Base-by-base conservation (phyloP, 73 alveolate species). In the Stentor roeselii region DNA sequence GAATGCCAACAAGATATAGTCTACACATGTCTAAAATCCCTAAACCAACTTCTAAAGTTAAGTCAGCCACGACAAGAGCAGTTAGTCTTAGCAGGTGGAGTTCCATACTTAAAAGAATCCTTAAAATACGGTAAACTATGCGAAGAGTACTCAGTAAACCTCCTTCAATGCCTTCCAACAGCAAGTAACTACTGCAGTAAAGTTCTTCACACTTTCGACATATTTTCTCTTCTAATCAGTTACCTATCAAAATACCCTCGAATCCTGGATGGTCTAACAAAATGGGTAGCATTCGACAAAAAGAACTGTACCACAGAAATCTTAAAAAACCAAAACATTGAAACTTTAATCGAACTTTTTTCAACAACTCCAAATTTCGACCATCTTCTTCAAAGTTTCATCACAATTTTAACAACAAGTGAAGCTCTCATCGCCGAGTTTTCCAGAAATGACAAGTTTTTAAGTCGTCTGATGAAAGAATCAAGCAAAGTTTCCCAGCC, bases 31-130 rank as follows among this genome's bases (percentile, higher is more conserved):
- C 37, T 67, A 2, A 21, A 40, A 67, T 21, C 80, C 27, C 34
- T 67, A 2, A 30, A n/a, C 14, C 34, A 67, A 27, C 34, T 67
- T 1, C 37, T 67, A 32, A 67, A 67, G 34, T 34, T 67, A 30
- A 67, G 80, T 32, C 50, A 36, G 34, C 27, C 80, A 21, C 21
- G 80, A 67, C 80, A 67, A 67, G 80, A 67, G 41, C 80, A 67
- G 41, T 32, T 67, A 21, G 80, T 67, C 0, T 32, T 67, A 1
- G 80, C 80, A 0, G 37, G 37, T 67, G 80, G 80, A 2, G 80
- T 67, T 27, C 41, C n/a, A 30, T 21, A 27, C 0, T 34, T 67
- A 1, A 67, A 67, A 67, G 37, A 67, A 1, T n/a, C 37, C 2
- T 21, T 67, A 67, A 27, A 67, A 67, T 21, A 34, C 11, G 80